Evolutionary conservation across 2,329 filamentous ascomycete species (phyloP).

Genomic region (Epichloe aotearoae): DNA sequence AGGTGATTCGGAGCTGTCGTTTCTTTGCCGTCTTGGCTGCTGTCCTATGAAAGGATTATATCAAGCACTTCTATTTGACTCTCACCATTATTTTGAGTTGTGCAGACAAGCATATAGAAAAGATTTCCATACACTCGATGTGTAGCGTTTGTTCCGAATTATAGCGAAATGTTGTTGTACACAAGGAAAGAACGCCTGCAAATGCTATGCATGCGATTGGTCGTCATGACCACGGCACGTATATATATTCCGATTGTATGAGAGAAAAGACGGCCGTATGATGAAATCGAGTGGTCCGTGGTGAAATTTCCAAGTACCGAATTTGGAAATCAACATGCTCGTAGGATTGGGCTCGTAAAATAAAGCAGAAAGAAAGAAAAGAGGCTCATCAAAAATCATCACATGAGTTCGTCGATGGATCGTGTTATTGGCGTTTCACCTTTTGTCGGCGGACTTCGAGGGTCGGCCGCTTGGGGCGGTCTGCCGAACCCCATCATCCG

Average conservation of each 20-base stretch:
- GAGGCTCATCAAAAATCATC: constrained; percentile 14
- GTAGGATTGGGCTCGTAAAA: background rate
- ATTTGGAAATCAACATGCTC: background rate
- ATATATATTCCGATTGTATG: background rate
- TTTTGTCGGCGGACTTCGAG: constrained; percentile 60
- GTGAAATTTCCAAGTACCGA: background rate
- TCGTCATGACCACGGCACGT: background rate
- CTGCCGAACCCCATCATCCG: constrained; percentile 31
- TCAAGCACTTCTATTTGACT: too few species aligned
- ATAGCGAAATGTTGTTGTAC: background rate
- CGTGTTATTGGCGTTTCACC: constrained; percentile 63
- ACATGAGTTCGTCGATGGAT: constrained; percentile 68
- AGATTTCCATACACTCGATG: background rate
- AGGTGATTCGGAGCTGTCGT: background rate
- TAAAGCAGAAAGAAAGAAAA: background rate
- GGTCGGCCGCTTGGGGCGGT: constrained; percentile 44
- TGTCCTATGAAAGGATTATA: too few species aligned
- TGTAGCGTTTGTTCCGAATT: background rate
- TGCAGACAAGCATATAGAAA: background rate
- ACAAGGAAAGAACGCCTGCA: constrained; percentile 3
- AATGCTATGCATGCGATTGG: constrained; percentile 3
- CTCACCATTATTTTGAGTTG: background rate
- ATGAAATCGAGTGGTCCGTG: background rate
- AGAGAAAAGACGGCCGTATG: background rate
- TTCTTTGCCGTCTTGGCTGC: too few species aligned